A percentile compares a stretch with the other conserved stretches of the same genome.
Conservation (phyloP, 2,329 filamentous ascomycete genomes). For the Trichophyton verrucosum region DNA sequence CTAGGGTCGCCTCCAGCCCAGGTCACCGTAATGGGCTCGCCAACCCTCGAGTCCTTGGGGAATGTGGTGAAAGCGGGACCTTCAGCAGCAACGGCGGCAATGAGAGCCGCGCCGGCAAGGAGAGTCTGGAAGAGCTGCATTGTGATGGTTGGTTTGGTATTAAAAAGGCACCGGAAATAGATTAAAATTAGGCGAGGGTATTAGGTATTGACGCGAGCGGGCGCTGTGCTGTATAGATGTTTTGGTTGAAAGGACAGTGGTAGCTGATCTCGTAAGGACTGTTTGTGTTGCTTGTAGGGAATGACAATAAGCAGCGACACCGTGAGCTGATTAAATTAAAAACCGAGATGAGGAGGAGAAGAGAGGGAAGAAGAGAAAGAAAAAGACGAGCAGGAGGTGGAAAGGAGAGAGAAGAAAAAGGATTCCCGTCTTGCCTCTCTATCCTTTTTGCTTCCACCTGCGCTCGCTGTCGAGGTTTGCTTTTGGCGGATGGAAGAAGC, state of each 20-base stretch:
- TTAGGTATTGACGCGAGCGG: background rate
- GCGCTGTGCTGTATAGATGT: background rate
- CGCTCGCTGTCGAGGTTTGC: background rate
- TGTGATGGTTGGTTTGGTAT: constrained; percentile 14
- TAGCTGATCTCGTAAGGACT: constrained; percentile 6
- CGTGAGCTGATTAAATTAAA: background rate
- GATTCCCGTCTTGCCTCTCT: background rate
- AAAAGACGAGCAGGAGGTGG: background rate
- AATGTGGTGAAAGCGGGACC: constrained; percentile 41
- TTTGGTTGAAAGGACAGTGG: background rate
- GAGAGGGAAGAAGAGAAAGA: constrained; percentile 1
- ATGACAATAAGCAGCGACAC: background rate
- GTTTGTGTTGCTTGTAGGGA: background rate
- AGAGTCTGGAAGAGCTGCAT: constrained; percentile 43
- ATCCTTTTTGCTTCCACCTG: background rate
- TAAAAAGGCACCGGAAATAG: background rate
- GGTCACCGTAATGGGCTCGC: constrained; percentile 37
- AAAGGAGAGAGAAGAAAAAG: constrained; percentile 1
- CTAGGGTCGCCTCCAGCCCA: constrained; percentile 33
- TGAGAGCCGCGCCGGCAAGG: constrained; percentile 35
- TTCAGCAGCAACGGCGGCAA: constrained; percentile 35
- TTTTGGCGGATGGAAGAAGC: background rate
- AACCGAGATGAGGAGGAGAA: background rate
- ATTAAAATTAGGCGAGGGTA: background rate
- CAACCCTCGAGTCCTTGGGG: constrained; percentile 37